These are phyloP conservation scores for Pseudogymnoascus destructans DNA, from an alignment of 2,329 filamentous ascomycete genomes.

Conservation along the genomic window DNA sequence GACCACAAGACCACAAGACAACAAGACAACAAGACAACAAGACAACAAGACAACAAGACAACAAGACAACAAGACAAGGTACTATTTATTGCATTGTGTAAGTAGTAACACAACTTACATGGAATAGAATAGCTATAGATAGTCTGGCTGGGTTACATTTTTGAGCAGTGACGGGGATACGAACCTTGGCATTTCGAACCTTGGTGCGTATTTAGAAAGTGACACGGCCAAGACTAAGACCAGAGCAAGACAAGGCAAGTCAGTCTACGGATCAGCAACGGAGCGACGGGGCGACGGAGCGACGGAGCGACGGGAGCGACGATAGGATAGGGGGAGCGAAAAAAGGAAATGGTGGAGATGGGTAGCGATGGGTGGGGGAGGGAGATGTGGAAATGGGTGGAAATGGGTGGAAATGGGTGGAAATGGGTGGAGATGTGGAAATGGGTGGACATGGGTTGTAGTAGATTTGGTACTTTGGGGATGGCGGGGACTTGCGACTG, in stretches of 20 bases:
- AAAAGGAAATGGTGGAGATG: not conserved
- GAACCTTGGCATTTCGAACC: not conserved
- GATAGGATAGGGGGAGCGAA: not conserved
- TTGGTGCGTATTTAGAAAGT: not conserved
- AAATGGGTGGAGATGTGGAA: not conserved
- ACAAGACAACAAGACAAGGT: too few species aligned
- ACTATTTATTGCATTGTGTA: too few species aligned
- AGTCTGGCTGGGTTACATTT: too few species aligned
- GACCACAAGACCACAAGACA: too few species aligned
- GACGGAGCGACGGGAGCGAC: not conserved
- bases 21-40: too few species aligned
- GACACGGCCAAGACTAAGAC: not conserved
- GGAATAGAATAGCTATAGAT: too few species aligned
- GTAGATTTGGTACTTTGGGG: not conserved
- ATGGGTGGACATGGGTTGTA: not conserved
- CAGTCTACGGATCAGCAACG: not conserved
- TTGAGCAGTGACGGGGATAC: too few species aligned
- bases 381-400: not conserved
- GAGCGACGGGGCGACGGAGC: too few species aligned
- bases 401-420: not conserved
- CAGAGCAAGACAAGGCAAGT: not conserved
- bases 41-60: too few species aligned
- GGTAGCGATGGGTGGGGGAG: too few species aligned
- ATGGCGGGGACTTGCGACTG: not conserved
- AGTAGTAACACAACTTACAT: too few species aligned